Percentiles rank a stretch among this genome's conserved stretches.
These are phyloP conservation scores for Globisporangium perplexum DNA, from an alignment of 352 stramenopile species.

Conservation along the genomic window DNA sequence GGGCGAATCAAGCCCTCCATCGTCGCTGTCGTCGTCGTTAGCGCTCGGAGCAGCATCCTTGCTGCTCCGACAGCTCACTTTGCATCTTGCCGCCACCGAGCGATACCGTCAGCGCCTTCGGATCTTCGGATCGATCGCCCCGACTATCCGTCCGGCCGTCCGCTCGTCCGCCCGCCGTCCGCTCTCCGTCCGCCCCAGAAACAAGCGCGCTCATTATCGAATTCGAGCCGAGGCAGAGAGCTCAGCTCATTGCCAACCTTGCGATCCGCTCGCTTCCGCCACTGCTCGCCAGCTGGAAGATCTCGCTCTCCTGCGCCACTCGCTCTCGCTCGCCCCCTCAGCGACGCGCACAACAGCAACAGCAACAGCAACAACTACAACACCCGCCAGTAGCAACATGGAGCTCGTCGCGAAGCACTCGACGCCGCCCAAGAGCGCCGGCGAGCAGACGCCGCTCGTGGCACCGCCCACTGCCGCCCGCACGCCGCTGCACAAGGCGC, in stretches of 20 bases:
- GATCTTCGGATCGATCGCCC: background rate
- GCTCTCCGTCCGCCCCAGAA: background rate
- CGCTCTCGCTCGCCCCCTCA: no score
- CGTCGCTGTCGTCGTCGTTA: no score
- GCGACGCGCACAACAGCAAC: no score
- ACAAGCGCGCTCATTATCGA: background rate
- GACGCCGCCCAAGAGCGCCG: background rate
- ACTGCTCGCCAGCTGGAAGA: background rate
- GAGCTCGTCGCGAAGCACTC: slow-evolving; percentile 1
- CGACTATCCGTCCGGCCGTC: no score
- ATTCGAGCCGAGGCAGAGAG: background rate
- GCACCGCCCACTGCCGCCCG: slow-evolving; percentile 2
- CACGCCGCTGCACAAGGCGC: slow-evolving; percentile 29
- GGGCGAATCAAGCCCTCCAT: no score
- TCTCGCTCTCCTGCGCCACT: background rate
- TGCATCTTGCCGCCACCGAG: no score
- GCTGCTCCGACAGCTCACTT: no score
- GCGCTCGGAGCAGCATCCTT: no score
- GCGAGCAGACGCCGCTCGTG: slow-evolving; percentile 8
- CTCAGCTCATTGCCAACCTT: background rate
- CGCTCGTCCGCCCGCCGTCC: background rate
- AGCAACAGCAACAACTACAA: background rate
- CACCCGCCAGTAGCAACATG: slow-evolving; percentile 1
- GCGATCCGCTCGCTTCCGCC: no score
- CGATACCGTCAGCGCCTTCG: no score